Base-by-base conservation (phyloP, 495 filamentous ascomycete species). In the Penicillium parvum region DNA sequence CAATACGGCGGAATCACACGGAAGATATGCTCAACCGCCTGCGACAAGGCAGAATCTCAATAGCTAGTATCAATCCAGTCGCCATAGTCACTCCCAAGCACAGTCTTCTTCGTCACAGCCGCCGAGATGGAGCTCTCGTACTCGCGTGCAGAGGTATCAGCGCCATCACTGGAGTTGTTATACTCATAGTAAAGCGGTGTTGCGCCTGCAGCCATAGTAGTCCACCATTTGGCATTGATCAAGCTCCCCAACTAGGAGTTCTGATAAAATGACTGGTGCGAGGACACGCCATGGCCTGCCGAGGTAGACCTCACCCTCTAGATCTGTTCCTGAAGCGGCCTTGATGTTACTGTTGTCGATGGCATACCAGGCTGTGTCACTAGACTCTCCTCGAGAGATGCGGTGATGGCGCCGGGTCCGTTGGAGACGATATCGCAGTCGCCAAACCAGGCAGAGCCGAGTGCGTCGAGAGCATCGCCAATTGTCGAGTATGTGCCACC, bases 231-330 rank as follows among this genome's bases (percentile, higher is more conserved):
- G 11, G 60, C 19, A 53, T 84, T 81, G 50, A 88, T 74, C 33
- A 85, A 71, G 29, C 52, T 55, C 2, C 69, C 65, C 51, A 86
- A 58, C 0, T 55, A 47, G 2, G 74, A 82, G 29, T 73, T 68
- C 55, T 85, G 83, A 53, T 84, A 81, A n/a, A n/a, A 81, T 75
- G 2, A 85, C 83, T 0, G 80, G 66, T 10, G 82, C 70, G 40
- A 78, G 81, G 14, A 74, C 65, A 3, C 77, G 59, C 82, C 82
- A 87, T 5, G 84, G 84, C 16, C 84, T 72, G 2, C 84, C 83
- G 4, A 87, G 73, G 53, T 82, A 86, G 11, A 74, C 77, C 8
- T 70, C 61, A 1, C 79, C 81, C 1, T 71, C 37, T 1, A 83
- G 64, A 12, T 43, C 61, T 5, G 69, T 58, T 1, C 75, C 78